Evolutionary conservation across 2,329 filamentous ascomycete species (phyloP).

Genomic region (Hortaea sp.): DNA sequence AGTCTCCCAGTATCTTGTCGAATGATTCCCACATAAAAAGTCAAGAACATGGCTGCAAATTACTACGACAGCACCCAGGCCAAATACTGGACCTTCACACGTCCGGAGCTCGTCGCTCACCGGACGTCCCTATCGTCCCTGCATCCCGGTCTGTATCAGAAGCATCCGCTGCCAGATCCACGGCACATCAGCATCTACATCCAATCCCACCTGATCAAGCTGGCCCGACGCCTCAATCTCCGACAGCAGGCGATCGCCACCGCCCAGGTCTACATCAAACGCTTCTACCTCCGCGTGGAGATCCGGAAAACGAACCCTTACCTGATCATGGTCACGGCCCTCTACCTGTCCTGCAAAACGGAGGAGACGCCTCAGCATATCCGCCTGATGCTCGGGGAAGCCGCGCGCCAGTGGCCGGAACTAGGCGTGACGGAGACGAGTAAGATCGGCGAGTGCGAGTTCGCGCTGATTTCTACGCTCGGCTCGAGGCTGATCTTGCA

Average conservation of each 20-base stretch:
- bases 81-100: conserved; percentile 81
- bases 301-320: conserved; percentile 90
- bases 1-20: too few relatives aligned
- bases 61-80: conserved; percentile 95
- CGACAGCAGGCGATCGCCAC: conserved; percentile 90
- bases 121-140: conserved; percentile 63
- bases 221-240: conserved; percentile 73
- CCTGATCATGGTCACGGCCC: conserved; percentile 79
- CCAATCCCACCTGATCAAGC: conserved; percentile 71
- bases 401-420: conserved; percentile 75
- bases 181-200: conserved; percentile 85
- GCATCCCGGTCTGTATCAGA: conserved; percentile 63
- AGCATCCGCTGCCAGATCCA: conserved; percentile 72
- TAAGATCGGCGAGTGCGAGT: conserved; percentile 87
- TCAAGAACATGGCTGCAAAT: conserved; percentile 67
- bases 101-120: conserved; percentile 65
- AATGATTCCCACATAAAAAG: too few relatives aligned
- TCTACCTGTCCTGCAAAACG: conserved; percentile 96
- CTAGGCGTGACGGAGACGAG: conserved; percentile 66
- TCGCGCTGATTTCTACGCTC: conserved; percentile 84
- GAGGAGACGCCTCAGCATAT: conserved; percentile 97
- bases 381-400: conserved; percentile 76
- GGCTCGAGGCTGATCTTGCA: conserved; percentile 81
- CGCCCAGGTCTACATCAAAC: conserved; percentile 86
- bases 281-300: conserved; percentile 86